Base-by-base conservation (phyloP, 495 filamentous ascomycete genomes). In the Daldinia loculata region DNA sequence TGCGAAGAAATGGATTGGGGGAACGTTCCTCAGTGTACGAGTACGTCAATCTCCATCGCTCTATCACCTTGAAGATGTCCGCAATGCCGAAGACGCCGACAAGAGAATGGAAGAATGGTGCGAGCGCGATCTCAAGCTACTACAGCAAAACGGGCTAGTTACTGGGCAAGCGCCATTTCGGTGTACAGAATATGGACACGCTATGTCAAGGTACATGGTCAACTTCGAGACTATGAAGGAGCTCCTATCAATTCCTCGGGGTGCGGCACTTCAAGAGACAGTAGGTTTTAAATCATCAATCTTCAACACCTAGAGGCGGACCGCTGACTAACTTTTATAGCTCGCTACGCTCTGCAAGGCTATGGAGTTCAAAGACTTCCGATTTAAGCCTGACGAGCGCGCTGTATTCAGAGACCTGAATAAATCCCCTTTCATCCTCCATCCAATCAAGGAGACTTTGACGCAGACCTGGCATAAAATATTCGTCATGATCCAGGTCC, bases 161-260 rank as follows among this genome's bases (percentile, higher is more conserved):
- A 83, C 81, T 2, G 56, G 73, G 39, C 81, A 81, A 14, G 76
- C 74, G 2, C 76, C 66, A 9, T 84, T 97, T 39, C 83, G 80
- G 55, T 89, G 89, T 30, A 97, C 93, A 2, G 87, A 90, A 59
- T 93, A 91, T 73, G 95, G 95, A 1, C 85, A 93, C 61, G 91
- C 93, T 1, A 99, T 99, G 95, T 93, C 95, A 39, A 89, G 89
- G 58, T 98, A 97, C 76, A 97, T 94, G 81, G 82, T 99, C 2
- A 88, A 89, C n/a, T 97, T 96, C 71, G 85, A 91, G 48, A 97
- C 94, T 0, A 98, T 98, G 94, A 91, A 90, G 72, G 78, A 83
- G 2, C 77, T 98, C 3, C 77, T 97, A 24, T 81, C 81, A 2
- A 80, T 99, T 59, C 84, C 86, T 26, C 76, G 79, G 6, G 86